Conservation (phyloP, 2,329 filamentous ascomycete genomes). For the Leptographium flavum region DNA sequence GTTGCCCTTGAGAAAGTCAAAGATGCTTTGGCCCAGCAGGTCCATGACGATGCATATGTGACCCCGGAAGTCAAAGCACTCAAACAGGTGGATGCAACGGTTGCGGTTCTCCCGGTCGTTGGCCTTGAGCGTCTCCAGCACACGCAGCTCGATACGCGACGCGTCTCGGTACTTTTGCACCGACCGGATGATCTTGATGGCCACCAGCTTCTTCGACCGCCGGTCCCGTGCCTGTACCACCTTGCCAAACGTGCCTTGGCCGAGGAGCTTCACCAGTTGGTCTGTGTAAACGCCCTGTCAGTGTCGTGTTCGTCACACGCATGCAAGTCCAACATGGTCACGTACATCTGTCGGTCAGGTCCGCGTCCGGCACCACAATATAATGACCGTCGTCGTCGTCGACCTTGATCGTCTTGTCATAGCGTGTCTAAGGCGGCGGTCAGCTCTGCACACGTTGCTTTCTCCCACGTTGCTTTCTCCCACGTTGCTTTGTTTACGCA, state of each 20-base stretch:
- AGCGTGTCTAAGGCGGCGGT: conserved; percentile 13
- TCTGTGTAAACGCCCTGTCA: conserved; percentile 35
- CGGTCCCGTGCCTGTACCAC: conserved; percentile 86
- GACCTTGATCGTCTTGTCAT: conserved; percentile 52
- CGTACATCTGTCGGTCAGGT: conserved; percentile 82
- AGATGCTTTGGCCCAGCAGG: conserved; percentile 82
- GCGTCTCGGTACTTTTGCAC: conserved; percentile 98
- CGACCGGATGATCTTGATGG: conserved; percentile 95
- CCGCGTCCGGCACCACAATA: conserved; percentile 75
- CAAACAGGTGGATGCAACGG: conserved; percentile 88
- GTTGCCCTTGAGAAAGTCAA: conserved; percentile 95
- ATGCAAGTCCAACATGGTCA: conserved; percentile 17
- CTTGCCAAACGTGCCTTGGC: conserved; percentile 96
- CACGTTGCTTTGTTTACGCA: conserved; percentile 21
- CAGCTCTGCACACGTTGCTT: neutral
- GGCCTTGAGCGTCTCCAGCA: conserved; percentile 78
- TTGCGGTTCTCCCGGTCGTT: conserved; percentile 90
- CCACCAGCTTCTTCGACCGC: conserved; percentile 62
- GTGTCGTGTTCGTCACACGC: neutral
- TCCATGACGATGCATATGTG: conserved; percentile 83
- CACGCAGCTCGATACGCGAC: conserved; percentile 83
- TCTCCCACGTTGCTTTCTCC: too few relatives aligned
- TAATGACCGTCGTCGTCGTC: conserved; percentile 98
- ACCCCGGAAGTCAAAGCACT: conserved; percentile 93
- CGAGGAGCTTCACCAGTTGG: conserved; percentile 75